Percentiles rank a stretch among this genome's conserved stretches.
These are phyloP conservation scores for Gelatoporia subvermispora DNA, from an alignment of 768 basidiomycete species.

Conservation along the genomic window DNA sequence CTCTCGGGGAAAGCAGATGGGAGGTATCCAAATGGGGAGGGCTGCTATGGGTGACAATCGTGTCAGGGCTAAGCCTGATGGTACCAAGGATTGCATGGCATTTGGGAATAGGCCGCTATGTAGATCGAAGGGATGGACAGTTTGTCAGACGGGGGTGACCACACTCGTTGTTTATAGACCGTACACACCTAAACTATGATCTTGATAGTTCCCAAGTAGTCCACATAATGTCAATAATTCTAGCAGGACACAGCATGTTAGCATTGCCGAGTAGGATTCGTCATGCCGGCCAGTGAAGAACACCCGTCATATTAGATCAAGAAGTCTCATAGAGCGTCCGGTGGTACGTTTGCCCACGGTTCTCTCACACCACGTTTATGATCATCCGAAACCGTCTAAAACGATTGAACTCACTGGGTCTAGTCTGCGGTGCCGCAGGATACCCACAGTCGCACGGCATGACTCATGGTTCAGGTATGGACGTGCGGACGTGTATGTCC, in stretches of 20 bases:
- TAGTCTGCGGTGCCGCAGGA: not conserved
- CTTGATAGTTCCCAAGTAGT: not conserved
- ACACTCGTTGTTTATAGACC: not conserved
- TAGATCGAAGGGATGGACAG: constrained; percentile 54
- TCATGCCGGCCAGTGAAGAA: not conserved
- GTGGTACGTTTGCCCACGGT: constrained; percentile 34
- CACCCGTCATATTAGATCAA: constrained; percentile 92
- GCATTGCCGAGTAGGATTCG: too few species aligned
- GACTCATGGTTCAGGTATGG: not conserved
- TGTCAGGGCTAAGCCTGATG: constrained; percentile 60
- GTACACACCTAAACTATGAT: not conserved
- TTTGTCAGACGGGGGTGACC: constrained; percentile 12
- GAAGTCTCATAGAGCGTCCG: constrained; percentile 58
- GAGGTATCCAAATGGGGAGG: constrained; percentile 56
- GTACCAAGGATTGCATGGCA: constrained; percentile 72
- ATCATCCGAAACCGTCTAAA: constrained; percentile 44
- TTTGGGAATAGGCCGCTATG: constrained; percentile 69
- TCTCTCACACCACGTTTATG: constrained; percentile 74
- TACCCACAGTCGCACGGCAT: not conserved
- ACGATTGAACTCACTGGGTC: constrained; percentile 7
- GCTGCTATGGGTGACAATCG: constrained; percentile 64
- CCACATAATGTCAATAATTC: too few species aligned
- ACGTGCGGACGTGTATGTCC: not conserved
- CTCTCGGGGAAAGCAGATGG: constrained; percentile 68
- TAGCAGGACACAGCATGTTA: too few species aligned